phyloP scores from a whole-genome alignment of 2,329 filamentous ascomycete genomes.

The Calonectria hawksworthii region DNA sequence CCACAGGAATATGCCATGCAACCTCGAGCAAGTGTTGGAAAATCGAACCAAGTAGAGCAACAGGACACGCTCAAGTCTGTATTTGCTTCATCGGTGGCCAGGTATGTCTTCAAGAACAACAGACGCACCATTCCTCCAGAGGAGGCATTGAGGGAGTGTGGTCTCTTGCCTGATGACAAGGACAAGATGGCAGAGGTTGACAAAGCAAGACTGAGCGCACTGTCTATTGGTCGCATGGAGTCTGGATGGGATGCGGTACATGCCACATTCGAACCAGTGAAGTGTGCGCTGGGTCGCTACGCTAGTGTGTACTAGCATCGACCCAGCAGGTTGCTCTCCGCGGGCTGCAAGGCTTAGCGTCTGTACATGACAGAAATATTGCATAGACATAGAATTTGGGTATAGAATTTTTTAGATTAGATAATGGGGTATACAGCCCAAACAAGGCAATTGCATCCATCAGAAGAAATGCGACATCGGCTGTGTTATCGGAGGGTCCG shows the following conservation, averaged over 20 bases:
- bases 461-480: background rate
- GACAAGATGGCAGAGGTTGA: background rate
- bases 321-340: too few relatives aligned
- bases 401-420: background rate
- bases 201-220: background rate
- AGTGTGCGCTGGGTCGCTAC: conserved; percentile 3
- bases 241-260: conserved; percentile 21
- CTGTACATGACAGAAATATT: background rate
- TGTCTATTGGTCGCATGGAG: conserved; percentile 6
- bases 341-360: background rate
- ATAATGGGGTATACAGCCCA: background rate
- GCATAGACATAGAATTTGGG: background rate
- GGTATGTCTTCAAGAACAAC: conserved; percentile 24
- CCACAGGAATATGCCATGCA: conserved; percentile 27
- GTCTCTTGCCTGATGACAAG: conserved; percentile 14
- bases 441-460: background rate
- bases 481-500: background rate
- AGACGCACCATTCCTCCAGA: conserved; percentile 11
- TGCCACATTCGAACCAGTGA: conserved; percentile 5
- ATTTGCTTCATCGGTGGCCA: conserved; percentile 13
- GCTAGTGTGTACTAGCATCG: background rate
- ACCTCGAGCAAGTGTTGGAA: background rate
- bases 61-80: conserved; percentile 8
- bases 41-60: background rate
- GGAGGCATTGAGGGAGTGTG: background rate